Conservation (phyloP, 139 green algal species). For the Chlorella sorokiniana region DNA sequence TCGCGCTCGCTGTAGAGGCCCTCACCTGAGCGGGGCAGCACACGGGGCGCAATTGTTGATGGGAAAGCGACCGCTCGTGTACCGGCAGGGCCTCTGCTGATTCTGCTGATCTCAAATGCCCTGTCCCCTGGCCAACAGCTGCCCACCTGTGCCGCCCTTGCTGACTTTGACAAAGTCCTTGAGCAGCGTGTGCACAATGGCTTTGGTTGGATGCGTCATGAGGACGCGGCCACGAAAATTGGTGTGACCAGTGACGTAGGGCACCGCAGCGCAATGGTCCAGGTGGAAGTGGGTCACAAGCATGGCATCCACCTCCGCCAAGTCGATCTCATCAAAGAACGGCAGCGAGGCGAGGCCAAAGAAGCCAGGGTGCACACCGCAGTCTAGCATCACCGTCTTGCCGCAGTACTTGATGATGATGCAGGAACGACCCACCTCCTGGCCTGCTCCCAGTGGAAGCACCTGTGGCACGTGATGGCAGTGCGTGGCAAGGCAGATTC, state of each 20-base stretch:
- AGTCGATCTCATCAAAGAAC: conserved; percentile 90
- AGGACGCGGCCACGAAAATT: conserved; percentile 92
- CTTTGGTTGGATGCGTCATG: conserved; percentile 99
- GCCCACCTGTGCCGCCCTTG: conserved; percentile 41
- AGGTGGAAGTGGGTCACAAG: conserved; percentile 99
- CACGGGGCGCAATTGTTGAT: background rate
- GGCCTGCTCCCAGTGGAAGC: conserved; percentile 90
- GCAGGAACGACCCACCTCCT: conserved; percentile 95
- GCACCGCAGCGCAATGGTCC: conserved; percentile 96
- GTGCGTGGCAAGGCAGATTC: too few relatives aligned
- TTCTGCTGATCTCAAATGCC: too few relatives aligned
- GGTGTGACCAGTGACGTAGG: conserved; percentile 88
- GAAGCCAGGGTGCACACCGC: conserved; percentile 95
- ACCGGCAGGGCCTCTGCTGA: background rate
- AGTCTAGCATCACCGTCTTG: conserved; percentile 94
- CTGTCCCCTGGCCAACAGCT: conserved; percentile 49
- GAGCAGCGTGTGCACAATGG: conserved; percentile 93
- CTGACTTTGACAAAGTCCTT: conserved; percentile 84
- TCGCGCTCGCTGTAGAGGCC: conserved; percentile 85
- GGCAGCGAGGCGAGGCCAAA: conserved; percentile 83
- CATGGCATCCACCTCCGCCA: conserved; percentile 82
- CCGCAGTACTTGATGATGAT: conserved; percentile 89
- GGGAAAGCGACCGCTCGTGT: background rate
- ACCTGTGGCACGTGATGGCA: conserved; percentile 58
- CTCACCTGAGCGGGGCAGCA: background rate